Percentiles rank a stretch among this genome's conserved stretches.
phyloP scores from a whole-genome alignment of 768 basidiomycete species.

The Baorangia bicolor region DNA sequence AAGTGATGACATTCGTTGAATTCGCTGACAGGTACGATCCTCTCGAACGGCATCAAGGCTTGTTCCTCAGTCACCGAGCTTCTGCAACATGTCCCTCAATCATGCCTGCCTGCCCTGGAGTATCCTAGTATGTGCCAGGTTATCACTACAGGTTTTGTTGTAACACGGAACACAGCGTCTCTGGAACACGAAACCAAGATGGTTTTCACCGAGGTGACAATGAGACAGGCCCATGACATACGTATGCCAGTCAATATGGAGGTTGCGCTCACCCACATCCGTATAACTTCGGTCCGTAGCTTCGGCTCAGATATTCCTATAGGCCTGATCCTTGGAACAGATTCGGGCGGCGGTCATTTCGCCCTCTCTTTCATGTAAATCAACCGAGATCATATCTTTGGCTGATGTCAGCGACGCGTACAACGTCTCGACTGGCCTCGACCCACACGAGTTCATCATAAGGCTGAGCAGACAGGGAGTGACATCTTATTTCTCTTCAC shows the following conservation, averaged over 20 bases:
- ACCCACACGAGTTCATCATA: slow-evolving; percentile 79
- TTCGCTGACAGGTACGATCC: slow-evolving; percentile 43
- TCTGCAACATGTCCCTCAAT: slow-evolving; percentile 51
- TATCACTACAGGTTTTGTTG: neutral
- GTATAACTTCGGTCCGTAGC: slow-evolving; percentile 67
- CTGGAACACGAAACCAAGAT: slow-evolving; percentile 60
- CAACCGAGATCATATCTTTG: slow-evolving; percentile 79
- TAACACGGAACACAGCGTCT: slow-evolving; percentile 41
- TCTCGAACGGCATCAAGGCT: slow-evolving; percentile 52
- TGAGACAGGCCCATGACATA: slow-evolving; percentile 63
- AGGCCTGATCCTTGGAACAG: slow-evolving; percentile 33
- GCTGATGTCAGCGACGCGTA: slow-evolving; percentile 86
- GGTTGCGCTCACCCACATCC: slow-evolving; percentile 67
- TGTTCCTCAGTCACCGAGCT: slow-evolving; percentile 67
- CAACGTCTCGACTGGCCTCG: slow-evolving; percentile 74
- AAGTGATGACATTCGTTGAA: neutral
- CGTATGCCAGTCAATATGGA: slow-evolving; percentile 71
- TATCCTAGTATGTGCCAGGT: slow-evolving; percentile 50
- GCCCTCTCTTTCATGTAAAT: slow-evolving; percentile 65
- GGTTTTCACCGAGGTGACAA: slow-evolving; percentile 60
- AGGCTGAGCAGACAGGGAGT: slow-evolving; percentile 67
- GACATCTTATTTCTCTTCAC: slow-evolving; percentile 76
- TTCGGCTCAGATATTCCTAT: neutral
- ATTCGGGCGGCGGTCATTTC: slow-evolving; percentile 72
- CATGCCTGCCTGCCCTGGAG: slow-evolving; percentile 44